phyloP scores from a whole-genome alignment of 345 rosid species.

The Euphorbia tirucalli region DNA sequence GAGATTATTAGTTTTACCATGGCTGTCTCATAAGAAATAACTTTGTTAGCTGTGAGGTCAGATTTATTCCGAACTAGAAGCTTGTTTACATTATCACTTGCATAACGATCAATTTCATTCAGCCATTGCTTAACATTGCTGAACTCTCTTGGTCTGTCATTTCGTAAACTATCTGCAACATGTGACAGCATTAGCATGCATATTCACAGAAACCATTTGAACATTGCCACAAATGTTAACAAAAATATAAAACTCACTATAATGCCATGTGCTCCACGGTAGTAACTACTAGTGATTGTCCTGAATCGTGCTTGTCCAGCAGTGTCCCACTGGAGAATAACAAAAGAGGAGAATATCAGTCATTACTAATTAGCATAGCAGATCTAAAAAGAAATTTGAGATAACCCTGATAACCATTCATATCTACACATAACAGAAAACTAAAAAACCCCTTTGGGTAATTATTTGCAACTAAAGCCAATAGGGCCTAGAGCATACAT shows the following conservation, averaged over 20 bases:
- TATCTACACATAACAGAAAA: neutral
- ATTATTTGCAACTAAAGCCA: neutral
- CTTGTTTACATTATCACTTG: conserved; percentile 76
- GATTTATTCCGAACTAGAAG: conserved; percentile 69
- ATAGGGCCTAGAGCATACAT: neutral
- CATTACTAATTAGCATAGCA: neutral
- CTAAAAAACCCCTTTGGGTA: neutral
- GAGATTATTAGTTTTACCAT: conserved; percentile 38
- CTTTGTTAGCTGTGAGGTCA: conserved; percentile 65
- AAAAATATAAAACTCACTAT: conserved; percentile 43
- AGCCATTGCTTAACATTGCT: conserved; percentile 77
- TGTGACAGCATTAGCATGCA: neutral
- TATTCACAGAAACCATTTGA: neutral
- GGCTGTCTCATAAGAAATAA: conserved; percentile 71
- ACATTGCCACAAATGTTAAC: neutral
- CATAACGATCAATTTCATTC: conserved; percentile 73
- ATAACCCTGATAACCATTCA: neutral
- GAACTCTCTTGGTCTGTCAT: conserved; percentile 81
- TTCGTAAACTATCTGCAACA: conserved; percentile 65
- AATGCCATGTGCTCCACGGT: conserved; percentile 96
- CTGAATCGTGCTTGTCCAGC: conserved; percentile 97
- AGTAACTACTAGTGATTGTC: conserved; percentile 95
- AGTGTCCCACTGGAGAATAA: conserved; percentile 76
- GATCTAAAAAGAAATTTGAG: neutral
- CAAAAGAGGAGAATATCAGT: neutral